Evolutionary conservation across 805 yeast genomes (phyloP).

Genomic region (Ogataea kodamae): DNA sequence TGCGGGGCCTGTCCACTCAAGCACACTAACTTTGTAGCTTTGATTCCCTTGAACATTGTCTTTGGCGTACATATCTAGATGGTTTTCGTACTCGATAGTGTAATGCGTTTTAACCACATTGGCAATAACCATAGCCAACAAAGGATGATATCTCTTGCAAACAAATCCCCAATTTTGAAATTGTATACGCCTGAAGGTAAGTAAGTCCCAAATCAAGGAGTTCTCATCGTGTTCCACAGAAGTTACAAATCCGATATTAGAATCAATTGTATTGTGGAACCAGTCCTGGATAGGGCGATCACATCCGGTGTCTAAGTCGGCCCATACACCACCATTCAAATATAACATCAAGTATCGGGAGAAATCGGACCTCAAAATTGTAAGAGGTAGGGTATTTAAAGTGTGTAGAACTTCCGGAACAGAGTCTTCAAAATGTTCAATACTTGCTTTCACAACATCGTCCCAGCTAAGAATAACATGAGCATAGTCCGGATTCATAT

Average conservation of each 20-base stretch:
- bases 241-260: slow-evolving; percentile 44
- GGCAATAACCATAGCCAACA: slow-evolving; percentile 46
- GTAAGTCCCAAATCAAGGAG: slow-evolving; percentile 42
- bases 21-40: slow-evolving; percentile 39
- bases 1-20: slow-evolving; percentile 53
- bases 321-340: slow-evolving; percentile 51
- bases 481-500: slow-evolving; percentile 17
- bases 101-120: slow-evolving; percentile 45
- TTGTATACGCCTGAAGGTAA: slow-evolving; percentile 43
- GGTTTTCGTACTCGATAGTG: slow-evolving; percentile 32
- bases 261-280: slow-evolving; percentile 45
- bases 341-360: slow-evolving; percentile 46
- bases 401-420: slow-evolving; percentile 47
- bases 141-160: slow-evolving; percentile 54
- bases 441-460: slow-evolving; percentile 7
- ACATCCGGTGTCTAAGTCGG: slow-evolving; percentile 46
- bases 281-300: slow-evolving; percentile 46
- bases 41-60: slow-evolving; percentile 31
- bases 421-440: slow-evolving; percentile 14
- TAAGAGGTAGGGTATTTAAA: slow-evolving; percentile 45
- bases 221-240: slow-evolving; percentile 47
- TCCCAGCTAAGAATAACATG: slow-evolving; percentile 14
- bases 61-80: slow-evolving; percentile 14
- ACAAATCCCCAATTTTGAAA: slow-evolving; percentile 53
- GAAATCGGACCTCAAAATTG: slow-evolving; percentile 46